Conservation (phyloP, 495 filamentous ascomycete species). For the Penicillium parvum region DNA sequence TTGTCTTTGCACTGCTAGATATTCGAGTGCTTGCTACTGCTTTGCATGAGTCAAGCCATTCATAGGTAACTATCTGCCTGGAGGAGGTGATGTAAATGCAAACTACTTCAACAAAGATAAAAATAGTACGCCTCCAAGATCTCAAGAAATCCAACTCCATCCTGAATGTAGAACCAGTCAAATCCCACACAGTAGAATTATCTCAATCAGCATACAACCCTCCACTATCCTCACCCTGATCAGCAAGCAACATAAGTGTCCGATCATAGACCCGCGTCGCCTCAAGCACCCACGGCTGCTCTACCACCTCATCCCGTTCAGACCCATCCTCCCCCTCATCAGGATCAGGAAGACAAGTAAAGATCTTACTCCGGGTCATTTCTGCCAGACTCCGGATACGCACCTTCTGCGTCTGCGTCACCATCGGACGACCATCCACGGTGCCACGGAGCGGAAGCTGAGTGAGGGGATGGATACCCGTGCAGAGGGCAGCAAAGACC, state of each 20-base stretch:
- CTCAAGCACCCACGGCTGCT: conserved; percentile 56
- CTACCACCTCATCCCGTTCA: conserved; percentile 21
- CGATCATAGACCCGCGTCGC: conserved; percentile 72
- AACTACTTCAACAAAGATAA: no score
- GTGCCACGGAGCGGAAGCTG: conserved; percentile 64
- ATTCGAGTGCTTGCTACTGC: no score
- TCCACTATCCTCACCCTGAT: conserved; percentile 32
- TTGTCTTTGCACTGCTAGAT: background rate
- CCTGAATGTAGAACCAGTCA: no score
- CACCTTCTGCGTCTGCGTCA: conserved; percentile 70
- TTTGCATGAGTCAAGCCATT: no score
- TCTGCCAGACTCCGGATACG: conserved; percentile 74
- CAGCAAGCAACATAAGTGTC: conserved; percentile 67
- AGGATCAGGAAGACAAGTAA: conserved; percentile 53
- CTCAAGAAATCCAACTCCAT: no score
- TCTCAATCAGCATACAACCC: background rate
- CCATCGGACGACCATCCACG: conserved; percentile 41
- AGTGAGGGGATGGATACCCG: conserved; percentile 61
- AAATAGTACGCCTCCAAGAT: no score
- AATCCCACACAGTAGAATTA: background rate
- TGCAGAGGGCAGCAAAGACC: conserved; percentile 67
- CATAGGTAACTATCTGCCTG: no score
- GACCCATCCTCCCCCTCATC: conserved; percentile 33
- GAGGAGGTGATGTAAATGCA: no score
- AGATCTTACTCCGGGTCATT: conserved; percentile 44